Percentiles rank a stretch among this genome's conserved stretches.
Conservation (phyloP, 331 rosid genomes). For the Quercus phellos region DNA sequence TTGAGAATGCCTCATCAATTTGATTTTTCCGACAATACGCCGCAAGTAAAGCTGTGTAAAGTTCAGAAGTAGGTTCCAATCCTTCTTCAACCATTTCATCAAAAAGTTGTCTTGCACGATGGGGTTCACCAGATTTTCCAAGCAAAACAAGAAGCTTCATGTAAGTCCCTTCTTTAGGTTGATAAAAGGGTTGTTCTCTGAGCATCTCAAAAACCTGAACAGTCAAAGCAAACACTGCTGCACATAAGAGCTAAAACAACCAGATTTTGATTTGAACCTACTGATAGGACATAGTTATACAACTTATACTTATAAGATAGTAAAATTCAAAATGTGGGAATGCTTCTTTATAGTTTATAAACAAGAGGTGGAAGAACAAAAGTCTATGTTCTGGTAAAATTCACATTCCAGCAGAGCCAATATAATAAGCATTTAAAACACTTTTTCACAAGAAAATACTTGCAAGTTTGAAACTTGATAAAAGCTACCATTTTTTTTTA, state of each 20-base stretch:
- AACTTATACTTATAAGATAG: background rate
- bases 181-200: conserved; percentile 74
- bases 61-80: conserved; percentile 61
- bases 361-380: background rate
- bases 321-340: background rate
- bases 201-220: conserved; percentile 88
- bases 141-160: conserved; percentile 85
- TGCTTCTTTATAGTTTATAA: background rate
- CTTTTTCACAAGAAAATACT: background rate
- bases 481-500: background rate
- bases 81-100: conserved; percentile 75
- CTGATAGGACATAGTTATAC: background rate
- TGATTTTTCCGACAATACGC: conserved; percentile 80
- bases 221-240: background rate
- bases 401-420: background rate
- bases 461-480: background rate
- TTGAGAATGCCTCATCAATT: conserved; percentile 60
- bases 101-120: conserved; percentile 62
- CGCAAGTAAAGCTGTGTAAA: conserved; percentile 74
- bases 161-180: conserved; percentile 95
- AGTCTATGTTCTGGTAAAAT: background rate
- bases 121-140: conserved; percentile 78
- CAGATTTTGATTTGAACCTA: background rate
- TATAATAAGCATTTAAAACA: background rate
- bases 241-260: background rate